phyloP scores from a whole-genome alignment of 495 filamentous ascomycete genomes.

The Saxophila tyrrhenica region DNA sequence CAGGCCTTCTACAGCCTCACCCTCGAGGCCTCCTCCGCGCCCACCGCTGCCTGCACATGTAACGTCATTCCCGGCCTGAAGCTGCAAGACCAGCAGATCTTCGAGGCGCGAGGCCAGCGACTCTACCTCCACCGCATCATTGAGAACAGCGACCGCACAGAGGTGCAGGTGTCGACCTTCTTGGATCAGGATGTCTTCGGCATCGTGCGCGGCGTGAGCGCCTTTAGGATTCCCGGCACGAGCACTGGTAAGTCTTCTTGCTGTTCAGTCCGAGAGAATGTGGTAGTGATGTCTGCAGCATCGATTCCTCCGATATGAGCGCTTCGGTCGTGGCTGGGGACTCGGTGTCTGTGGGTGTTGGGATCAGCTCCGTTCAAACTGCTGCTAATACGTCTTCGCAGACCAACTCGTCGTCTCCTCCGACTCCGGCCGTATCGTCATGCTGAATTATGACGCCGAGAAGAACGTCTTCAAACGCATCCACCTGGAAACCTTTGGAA shows the following conservation, averaged over 20 bases:
- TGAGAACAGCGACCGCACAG: conserved; percentile 55
- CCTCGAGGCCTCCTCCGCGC: conserved; percentile 76
- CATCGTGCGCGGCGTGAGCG: conserved; percentile 76
- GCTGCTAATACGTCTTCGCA: conserved; percentile 27
- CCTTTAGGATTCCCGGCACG: conserved; percentile 84
- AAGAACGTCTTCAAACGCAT: conserved; percentile 81
- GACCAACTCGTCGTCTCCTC: conserved; percentile 94
- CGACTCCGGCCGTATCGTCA: conserved; percentile 88
- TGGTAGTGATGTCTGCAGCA: conserved; percentile 45
- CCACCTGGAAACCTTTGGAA: conserved; percentile 94
- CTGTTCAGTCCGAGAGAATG: neutral
- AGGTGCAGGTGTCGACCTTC: conserved; percentile 74
- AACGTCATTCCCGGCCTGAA: conserved; percentile 62
- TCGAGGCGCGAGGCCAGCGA: conserved; percentile 83
- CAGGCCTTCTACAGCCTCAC: conserved; percentile 67
- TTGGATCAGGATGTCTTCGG: conserved; percentile 90
- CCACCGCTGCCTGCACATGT: conserved; percentile 81
- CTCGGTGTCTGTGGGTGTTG: neutral
- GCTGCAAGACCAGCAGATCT: conserved; percentile 90
- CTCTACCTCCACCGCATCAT: conserved; percentile 62
- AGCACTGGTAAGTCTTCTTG: conserved; percentile 74
- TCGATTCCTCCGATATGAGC: neutral
- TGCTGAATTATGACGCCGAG: conserved; percentile 81
- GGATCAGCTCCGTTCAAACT: neutral
- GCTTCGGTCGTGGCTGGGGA: neutral